Conservation (phyloP, 495 filamentous ascomycete species). For the Hypoxylon crocopeplum region DNA sequence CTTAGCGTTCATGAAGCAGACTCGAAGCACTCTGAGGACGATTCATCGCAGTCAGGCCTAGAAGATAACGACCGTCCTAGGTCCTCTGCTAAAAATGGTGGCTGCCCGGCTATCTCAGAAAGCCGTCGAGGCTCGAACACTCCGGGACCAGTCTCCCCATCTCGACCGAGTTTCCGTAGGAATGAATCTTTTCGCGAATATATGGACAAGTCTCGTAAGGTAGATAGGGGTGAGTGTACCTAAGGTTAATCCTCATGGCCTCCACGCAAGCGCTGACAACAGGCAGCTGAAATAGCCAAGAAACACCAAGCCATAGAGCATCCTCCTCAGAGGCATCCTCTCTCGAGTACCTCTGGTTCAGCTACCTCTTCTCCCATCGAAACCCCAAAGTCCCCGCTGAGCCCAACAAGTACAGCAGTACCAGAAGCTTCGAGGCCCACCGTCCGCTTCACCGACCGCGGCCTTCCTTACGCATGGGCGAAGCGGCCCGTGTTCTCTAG, state of each 20-base stretch:
- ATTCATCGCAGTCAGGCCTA: background rate
- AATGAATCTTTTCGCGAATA: background rate
- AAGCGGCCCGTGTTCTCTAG: constrained; percentile 12
- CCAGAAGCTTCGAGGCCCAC: constrained; percentile 7
- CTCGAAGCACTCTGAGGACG: constrained; percentile 1
- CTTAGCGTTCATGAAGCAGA: constrained; percentile 3
- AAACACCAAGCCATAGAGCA: background rate
- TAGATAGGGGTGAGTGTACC: constrained; percentile 22
- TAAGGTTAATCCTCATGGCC: background rate
- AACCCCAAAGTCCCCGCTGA: constrained; percentile 1
- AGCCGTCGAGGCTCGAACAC: background rate
- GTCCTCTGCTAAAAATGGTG: background rate
- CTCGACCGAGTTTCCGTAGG: background rate
- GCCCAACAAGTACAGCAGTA: background rate
- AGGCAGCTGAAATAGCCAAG: constrained; percentile 4
- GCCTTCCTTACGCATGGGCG: constrained; percentile 14
- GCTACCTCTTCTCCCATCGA: constrained; percentile 9
- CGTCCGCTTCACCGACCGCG: constrained; percentile 13
- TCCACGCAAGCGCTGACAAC: background rate
- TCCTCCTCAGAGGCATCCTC: background rate
- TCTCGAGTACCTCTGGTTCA: constrained; percentile 15
- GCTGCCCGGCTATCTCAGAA: background rate
- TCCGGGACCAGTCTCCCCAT: background rate
- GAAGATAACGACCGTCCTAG: background rate
- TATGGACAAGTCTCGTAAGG: background rate